Base-by-base conservation (phyloP, 139 green algal species). In the Chlorokybus atmophyticus region DNA sequence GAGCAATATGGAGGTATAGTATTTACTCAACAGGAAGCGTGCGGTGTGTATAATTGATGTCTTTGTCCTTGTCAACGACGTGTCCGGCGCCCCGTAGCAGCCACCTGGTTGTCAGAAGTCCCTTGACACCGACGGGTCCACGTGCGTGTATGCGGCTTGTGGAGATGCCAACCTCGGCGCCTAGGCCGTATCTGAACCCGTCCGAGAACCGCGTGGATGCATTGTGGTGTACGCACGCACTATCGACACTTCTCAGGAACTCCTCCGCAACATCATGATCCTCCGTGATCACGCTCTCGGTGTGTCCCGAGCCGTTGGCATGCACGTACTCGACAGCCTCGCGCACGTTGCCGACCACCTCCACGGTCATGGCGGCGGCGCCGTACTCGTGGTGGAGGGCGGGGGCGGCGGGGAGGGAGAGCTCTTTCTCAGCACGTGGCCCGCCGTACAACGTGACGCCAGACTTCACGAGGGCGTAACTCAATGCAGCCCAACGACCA, bases 41-140 rank as follows among this genome's bases (percentile, higher is more conserved):
- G 48, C 75, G 79, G 75, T 94, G 86, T 10, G 81, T 93, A 77
- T 95, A 97, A 1, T 60, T 64, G 30, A 96, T 82, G 24, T 77
- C 77, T 23, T 55, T 79, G 76, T 98, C 90, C 68, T 96, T 95
- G n/a, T 75, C 70, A 41, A 94, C 86, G 2, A 90, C 52, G 39
- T 94, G 85, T 6, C 80, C 90, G 5, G 49, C 44, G 21, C 90
- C 90, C 4, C 83, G 68, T 64, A 96, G 64, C 32, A 94, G 51
- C 74, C 76, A 97, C 54, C 87, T 82, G 26, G 82, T 94, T 4
- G 89, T 98, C 10, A 99, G 77, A 67, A 99, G 75, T 1, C 92
- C 92, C 71, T 99, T 91, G 39, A 99, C 92, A 3, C 92, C 92
- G 14, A 98, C 92, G 1, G 92, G 92, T 17, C 92, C 92, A 10